Conservation (phyloP, 2,329 filamentous ascomycete genomes). For the Paecilomyces formosus region DNA sequence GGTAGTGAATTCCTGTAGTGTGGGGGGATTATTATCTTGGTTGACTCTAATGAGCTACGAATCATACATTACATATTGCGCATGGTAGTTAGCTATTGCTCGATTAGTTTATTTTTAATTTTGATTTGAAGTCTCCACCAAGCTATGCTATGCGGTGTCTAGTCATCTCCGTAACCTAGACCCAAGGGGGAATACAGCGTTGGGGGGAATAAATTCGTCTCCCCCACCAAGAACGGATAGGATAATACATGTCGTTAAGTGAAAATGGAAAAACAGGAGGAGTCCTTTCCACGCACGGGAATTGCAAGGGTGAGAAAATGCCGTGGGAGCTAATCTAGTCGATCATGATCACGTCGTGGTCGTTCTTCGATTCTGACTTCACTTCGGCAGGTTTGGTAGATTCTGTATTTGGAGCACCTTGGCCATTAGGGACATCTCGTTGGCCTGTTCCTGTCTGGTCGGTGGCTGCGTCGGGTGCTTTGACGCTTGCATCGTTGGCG, state of each 20-base stretch:
- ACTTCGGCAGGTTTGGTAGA: conserved; percentile 1
- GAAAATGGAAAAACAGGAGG: background rate
- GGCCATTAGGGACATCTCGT: background rate
- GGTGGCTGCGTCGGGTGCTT: background rate
- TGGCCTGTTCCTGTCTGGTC: background rate
- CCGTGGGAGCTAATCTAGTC: conserved; percentile 16
- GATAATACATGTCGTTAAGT: background rate
- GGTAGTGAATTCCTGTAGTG: background rate
- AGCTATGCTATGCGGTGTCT: background rate
- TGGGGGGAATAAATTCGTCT: background rate
- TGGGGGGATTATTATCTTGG: background rate
- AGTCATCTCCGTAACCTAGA: background rate
- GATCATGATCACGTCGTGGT: conserved; percentile 29
- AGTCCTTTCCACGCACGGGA: background rate
- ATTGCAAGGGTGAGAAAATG: background rate
- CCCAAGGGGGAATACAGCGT: background rate
- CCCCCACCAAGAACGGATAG: background rate
- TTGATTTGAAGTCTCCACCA: too few species aligned
- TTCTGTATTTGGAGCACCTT: background rate
- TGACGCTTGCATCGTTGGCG: background rate
- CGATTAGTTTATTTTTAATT: too few species aligned
- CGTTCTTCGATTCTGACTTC: conserved; percentile 1
- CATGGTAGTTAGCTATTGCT: background rate
- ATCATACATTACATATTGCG: background rate
- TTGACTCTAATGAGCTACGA: background rate